Evolutionary conservation across 495 filamentous ascomycete genomes (phyloP), one percentile per base, ranked within the genome.

Genomic region (Lasiosphaeria miniovina): DNA sequence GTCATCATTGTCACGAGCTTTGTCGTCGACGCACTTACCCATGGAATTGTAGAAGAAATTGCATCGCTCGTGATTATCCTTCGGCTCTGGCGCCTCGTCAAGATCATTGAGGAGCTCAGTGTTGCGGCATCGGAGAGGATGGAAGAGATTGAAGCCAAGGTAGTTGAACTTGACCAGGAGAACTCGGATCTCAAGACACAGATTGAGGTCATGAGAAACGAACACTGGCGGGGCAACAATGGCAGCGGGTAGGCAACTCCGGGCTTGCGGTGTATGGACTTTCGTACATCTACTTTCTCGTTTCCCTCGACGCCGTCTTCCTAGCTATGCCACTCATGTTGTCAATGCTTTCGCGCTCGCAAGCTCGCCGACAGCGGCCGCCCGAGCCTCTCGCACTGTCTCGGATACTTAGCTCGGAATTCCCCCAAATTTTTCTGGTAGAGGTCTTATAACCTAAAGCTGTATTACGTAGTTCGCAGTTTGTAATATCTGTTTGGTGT

Each of bases 81-180:
- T 54, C 79, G 87, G 54, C 74, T 90, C 1, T 88, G 86, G 84
- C 79, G 87, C 33, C 78, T 90, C 38, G 82, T 88, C 64, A 86
- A 88, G 74, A 86, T 88, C 54, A 76, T 85, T 14, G 84, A 88
- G 55, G 85, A 88, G 71, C 71, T 87, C 52, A 79, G 78, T 34
- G 76, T 82, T n/a, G 83, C 80, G 4, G 82, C 80, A 35, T 69
- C 78, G 38, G 84, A 87, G 70, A 74, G 80, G 45, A 61, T 60
- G 60, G 62, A 68, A 48, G 65, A 64, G 40, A 59, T 63, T 5
- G 58, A 65, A 51, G 49, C 6, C 8, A 57, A 52, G 56, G 53
- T 68, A 41, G 58, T 52, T 36, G 52, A 51, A 24, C 43, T 65
- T 43, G 62, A 68, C 56, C 33, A 38, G 14, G 64, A 64, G 49